phyloP scores from a whole-genome alignment of 2,329 filamentous ascomycete species.

The Fusarium euwallaceae region DNA sequence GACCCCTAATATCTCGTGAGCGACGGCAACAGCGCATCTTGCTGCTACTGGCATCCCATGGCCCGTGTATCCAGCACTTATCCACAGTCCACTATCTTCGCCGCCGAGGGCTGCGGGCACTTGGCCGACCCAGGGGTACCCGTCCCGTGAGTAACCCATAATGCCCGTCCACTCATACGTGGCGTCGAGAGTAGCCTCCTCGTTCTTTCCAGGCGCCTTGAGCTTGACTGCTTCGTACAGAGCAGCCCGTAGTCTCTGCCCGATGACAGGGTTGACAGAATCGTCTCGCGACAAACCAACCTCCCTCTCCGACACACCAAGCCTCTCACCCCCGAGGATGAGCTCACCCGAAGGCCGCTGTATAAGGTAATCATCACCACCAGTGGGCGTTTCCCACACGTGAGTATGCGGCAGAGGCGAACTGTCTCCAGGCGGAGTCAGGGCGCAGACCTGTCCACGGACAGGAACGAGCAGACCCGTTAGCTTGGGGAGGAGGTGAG shows the following conservation, averaged over 20 bases:
- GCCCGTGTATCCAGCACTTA: conserved; percentile 77
- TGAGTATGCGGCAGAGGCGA: conserved; percentile 69
- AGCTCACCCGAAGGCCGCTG: conserved; percentile 74
- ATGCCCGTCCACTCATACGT: conserved; percentile 82
- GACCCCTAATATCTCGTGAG: conserved; percentile 67
- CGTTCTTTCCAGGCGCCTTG: conserved; percentile 47
- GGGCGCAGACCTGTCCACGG: conserved; percentile 78
- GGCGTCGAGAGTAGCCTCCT: conserved; percentile 61
- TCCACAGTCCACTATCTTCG: conserved; percentile 65
- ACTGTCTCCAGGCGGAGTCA: conserved; percentile 66
- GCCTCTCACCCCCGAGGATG: conserved; percentile 79
- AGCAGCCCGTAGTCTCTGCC: conserved; percentile 66
- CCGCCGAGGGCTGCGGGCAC: conserved; percentile 68
- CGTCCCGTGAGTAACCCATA: conserved; percentile 81
- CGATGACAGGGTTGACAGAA: conserved; percentile 67
- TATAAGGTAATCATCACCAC: conserved; percentile 79
- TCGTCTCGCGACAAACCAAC: conserved; percentile 72
- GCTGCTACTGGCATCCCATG: conserved; percentile 84
- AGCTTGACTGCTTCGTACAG: conserved; percentile 60
- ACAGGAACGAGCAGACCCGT: conserved; percentile 81
- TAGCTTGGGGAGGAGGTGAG: conserved; percentile 77
- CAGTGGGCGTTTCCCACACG: conserved; percentile 66
- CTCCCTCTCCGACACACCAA: conserved; percentile 60
- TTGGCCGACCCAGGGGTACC: conserved; percentile 77
- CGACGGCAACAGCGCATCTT: conserved; percentile 73